Evolutionary conservation across 495 filamentous ascomycete species (phyloP), one percentile per base, ranked within the genome.

Genomic region (Cercophora sp.): DNA sequence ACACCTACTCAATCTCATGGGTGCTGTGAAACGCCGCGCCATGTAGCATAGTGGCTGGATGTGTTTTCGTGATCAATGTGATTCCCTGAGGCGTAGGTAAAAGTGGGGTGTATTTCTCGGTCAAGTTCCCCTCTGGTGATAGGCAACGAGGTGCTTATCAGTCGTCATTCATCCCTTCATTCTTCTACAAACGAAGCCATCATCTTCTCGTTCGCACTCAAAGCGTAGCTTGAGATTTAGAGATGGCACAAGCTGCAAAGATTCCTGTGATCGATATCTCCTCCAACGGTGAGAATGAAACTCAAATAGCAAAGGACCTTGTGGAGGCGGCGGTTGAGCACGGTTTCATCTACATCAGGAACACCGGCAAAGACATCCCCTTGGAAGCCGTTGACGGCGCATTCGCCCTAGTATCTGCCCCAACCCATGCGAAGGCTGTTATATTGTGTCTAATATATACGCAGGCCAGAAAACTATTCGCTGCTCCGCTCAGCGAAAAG

Each of bases 301-400:
- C 72, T 2, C 50, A 80, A 57, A 80, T 84, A 49, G 87, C 88
- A 43, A 79, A 80, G 53, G 71, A 85, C 35, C 78, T 96, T 27
- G 82, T 96, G 24, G 79, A 88, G 51, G 93, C 91, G 1, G 88
- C 88, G 6, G 76, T 84, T 27, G 79, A 84, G 22, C 84, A 88
- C 66, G 92, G 92, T 41, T 97, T 97, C 63, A 78, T 96, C 25
- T 97, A 93, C 69, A 82, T 97, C 61, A 86, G 83, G 52, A 74
- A 80, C 51, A 79, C 79, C 13, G 80, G 81, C 26, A 73, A 67
- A 4, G 83, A 86, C 43, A 88, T 97, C n/a, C 73, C 83, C 0
- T 53, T 69, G 0, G 70, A 77, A 19, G 81, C 85, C 40, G 81
- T 97, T 22, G 76, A 88, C n/a, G 63, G 72, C 50, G 83, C 84